Percentiles rank a stretch among this genome's conserved stretches.
phyloP scores from a whole-genome alignment of 345 rosid genomes.

The Melastoma malabathricum region DNA sequence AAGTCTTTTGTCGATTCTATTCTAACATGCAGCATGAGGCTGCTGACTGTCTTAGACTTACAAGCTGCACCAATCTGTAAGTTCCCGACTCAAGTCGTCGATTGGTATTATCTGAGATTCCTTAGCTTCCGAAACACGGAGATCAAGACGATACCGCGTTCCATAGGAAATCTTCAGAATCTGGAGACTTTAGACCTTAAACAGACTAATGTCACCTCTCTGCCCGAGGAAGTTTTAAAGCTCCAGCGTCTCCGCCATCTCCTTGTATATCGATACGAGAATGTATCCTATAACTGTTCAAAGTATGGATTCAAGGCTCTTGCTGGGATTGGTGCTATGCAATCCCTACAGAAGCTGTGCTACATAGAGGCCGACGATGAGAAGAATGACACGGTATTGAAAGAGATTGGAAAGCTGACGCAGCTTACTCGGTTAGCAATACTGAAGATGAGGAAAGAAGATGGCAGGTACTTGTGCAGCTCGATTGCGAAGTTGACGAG shows the following conservation, averaged over 20 bases:
- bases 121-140: constrained; percentile 23
- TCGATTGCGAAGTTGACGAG: too few species aligned
- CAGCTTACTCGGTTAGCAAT: constrained; percentile 28
- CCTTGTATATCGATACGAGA: constrained; percentile 21
- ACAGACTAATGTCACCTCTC: constrained; percentile 17
- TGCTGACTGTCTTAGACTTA: constrained; percentile 27
- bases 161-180: constrained; percentile 26
- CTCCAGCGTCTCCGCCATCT: constrained; percentile 26
- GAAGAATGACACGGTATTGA: background rate
- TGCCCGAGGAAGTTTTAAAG: constrained; percentile 27
- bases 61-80: constrained; percentile 16
- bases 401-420: constrained; percentile 22
- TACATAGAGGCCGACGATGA: constrained; percentile 20
- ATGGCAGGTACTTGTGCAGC: constrained; percentile 20
- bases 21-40: constrained; percentile 8
- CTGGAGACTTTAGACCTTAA: constrained; percentile 36
- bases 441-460: constrained; percentile 19
- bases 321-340: constrained; percentile 14
- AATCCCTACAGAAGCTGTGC: constrained; percentile 26
- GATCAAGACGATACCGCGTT: constrained; percentile 18
- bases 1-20: constrained; percentile 2
- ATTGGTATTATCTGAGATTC: constrained; percentile 18
- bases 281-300: constrained; percentile 10
- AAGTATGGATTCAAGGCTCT: constrained; percentile 21
- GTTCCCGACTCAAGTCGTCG: constrained; percentile 21